Evolutionary conservation across 202 grass and related monocot genomes (phyloP), one percentile per base, ranked within the genome.

Genomic region (Saccharum hybrid): DNA sequence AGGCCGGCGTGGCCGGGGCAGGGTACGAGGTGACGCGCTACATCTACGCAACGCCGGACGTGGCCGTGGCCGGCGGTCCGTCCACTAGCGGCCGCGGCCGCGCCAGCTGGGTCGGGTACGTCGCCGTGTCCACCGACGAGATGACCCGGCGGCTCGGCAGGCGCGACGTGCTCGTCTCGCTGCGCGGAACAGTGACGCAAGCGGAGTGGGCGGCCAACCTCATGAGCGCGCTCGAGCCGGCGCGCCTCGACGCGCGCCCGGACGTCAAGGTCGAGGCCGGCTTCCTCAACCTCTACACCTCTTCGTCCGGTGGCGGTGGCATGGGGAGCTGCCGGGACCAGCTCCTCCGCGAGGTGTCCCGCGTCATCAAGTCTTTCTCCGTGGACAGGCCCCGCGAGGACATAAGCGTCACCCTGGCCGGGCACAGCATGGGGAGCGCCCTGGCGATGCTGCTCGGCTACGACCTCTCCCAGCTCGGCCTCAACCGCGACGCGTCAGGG

Each of bases 341-440:
- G 88, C 90, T 97, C 16, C 92, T 94, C 41, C 85, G 87, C 48
- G 94, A 92, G 75, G 82, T 97, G 13, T 85, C 88, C 18, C 78
- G 91, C 9, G 72, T 97, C 56, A 30, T 85, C 3, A 59, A 36
- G 15, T 21, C 81, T 6, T 52, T 16, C 67, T 78, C 74, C 10
- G 22, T 18, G 19, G 43, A 65, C 26, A 36, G 85, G 49, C 66
- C 45, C 37, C 33, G 22, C 11, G 84, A 90, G 62, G 87, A 85
- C 64, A 66, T 90, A 16, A 94, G 94, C 86, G 34, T 97, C 28
- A 94, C 91, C 3, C 68, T 97, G 31, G 91, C 91, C 1, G 94
- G 94, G 1, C 94, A 97, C 78, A 97, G 94, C 94, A 97, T 94
- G 94, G 94, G 94, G 37, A 87, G 83, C 80, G 84, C 91, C 1